These are phyloP conservation scores for Claviceps sp. DNA, from an alignment of 2,329 filamentous ascomycete species.

Conservation along the genomic window DNA sequence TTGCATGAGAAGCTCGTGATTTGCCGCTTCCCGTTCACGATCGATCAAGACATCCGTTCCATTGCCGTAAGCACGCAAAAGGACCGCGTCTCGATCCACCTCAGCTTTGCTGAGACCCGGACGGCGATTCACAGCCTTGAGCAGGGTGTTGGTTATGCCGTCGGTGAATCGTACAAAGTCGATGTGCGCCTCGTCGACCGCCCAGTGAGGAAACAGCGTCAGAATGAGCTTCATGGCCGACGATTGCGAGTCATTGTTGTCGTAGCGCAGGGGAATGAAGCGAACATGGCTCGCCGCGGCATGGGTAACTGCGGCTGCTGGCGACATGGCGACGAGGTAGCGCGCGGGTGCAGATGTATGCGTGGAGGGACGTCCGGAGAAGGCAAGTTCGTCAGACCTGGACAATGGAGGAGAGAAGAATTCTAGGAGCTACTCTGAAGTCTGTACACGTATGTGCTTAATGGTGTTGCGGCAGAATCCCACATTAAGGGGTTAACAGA, in stretches of 20 bases:
- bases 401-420: not conserved
- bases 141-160: constrained; percentile 90
- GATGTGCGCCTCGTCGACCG: constrained; percentile 55
- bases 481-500: not conserved
- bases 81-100: constrained; percentile 70
- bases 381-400: not conserved
- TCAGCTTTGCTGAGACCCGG: constrained; percentile 55
- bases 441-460: too few species aligned
- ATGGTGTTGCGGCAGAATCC: not conserved
- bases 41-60: constrained; percentile 94
- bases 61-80: constrained; percentile 87
- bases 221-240: constrained; percentile 72
- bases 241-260: constrained; percentile 59
- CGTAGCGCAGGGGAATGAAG: constrained; percentile 66
- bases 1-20: constrained; percentile 77
- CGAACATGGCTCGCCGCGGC: constrained; percentile 33
- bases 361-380: not conserved
- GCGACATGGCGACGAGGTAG: constrained; percentile 18
- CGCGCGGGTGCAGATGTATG: not conserved
- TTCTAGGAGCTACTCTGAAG: not conserved
- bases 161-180: constrained; percentile 90
- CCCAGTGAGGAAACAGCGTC: constrained; percentile 74
- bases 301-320: constrained; percentile 17
- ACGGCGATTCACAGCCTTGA: constrained; percentile 61
- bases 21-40: constrained; percentile 67